A percentile compares a stretch with the other conserved stretches of the same genome.
Evolutionary conservation across 768 basidiomycete species (phyloP).

Genomic region (Serendipita sp.): DNA sequence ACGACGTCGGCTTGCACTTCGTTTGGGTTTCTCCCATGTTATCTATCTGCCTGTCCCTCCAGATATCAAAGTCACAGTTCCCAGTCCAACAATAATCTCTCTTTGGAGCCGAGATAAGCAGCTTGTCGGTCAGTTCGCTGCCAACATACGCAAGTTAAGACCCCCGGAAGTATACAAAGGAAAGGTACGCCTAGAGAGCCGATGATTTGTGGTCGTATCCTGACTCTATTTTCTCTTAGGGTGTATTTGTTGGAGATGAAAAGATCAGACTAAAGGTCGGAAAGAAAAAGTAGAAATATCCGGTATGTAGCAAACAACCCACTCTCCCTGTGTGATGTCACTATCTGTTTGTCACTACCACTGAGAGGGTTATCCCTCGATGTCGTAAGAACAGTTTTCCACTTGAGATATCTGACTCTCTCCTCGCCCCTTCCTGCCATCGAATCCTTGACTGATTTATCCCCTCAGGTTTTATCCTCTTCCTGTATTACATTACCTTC

Average conservation of each 20-base stretch:
- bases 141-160: conserved; percentile 64
- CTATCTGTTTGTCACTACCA: conserved; percentile 5
- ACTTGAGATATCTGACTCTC: conserved; percentile 3
- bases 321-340: background rate
- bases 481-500: no score
- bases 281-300: conserved; percentile 70
- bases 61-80: conserved; percentile 66
- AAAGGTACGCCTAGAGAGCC: conserved; percentile 46
- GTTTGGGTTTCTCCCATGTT: conserved; percentile 82
- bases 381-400: conserved; percentile 2
- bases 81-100: conserved; percentile 67
- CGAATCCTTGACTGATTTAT: background rate
- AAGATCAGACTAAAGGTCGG: conserved; percentile 79
- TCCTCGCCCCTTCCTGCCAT: background rate
- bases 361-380: background rate
- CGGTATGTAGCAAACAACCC: background rate
- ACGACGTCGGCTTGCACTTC: conserved; percentile 48
- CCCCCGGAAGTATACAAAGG: conserved; percentile 96
- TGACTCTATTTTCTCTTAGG: conserved; percentile 30
- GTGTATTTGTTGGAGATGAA: conserved; percentile 88
- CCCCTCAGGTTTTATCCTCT: background rate
- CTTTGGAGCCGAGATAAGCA: conserved; percentile 81
- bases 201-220: conserved; percentile 1
- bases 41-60: conserved; percentile 69
- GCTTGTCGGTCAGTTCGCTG: conserved; percentile 70